Percentiles rank a stretch among this genome's conserved stretches.
phyloP scores from a whole-genome alignment of 139 green algal species.

The Yamagishiella unicocca region DNA sequence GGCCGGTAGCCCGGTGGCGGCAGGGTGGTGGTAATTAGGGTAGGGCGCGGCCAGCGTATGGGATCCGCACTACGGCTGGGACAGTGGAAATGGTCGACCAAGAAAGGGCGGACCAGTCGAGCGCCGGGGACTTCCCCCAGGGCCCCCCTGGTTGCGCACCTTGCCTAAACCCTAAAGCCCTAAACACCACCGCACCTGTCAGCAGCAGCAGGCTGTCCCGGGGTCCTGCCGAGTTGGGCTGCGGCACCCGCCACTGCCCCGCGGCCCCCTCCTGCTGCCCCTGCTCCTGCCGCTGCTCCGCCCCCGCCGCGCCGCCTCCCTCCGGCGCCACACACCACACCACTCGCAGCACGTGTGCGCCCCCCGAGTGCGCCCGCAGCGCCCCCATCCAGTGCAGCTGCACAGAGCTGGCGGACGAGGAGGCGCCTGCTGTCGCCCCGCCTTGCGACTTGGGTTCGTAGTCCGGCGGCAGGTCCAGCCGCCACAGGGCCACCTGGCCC shows the following conservation, averaged over 20 bases:
- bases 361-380: neutral
- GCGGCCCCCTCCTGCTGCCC: neutral
- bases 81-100: too few species aligned
- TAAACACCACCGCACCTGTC: constrained; percentile 27
- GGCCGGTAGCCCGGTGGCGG: neutral
- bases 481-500: constrained; percentile 21
- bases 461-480: neutral
- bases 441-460: neutral
- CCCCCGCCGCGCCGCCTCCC: neutral
- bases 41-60: neutral
- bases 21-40: too few species aligned
- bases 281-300: neutral
- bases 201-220: constrained; percentile 33
- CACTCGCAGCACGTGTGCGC: neutral
- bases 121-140: too few species aligned
- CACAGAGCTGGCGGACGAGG: neutral
- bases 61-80: too few species aligned
- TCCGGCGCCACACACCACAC: constrained; percentile 35
- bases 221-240: constrained; percentile 14
- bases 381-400: neutral
- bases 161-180: too few species aligned
- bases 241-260: constrained; percentile 36
- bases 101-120: too few species aligned
- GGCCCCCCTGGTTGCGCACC: too few species aligned
- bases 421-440: neutral